Percentiles rank a stretch among this genome's conserved stretches.
These are phyloP conservation scores for Gentiana macrophylla DNA, from an alignment of 257 asterid genomes.

Conservation along the genomic window DNA sequence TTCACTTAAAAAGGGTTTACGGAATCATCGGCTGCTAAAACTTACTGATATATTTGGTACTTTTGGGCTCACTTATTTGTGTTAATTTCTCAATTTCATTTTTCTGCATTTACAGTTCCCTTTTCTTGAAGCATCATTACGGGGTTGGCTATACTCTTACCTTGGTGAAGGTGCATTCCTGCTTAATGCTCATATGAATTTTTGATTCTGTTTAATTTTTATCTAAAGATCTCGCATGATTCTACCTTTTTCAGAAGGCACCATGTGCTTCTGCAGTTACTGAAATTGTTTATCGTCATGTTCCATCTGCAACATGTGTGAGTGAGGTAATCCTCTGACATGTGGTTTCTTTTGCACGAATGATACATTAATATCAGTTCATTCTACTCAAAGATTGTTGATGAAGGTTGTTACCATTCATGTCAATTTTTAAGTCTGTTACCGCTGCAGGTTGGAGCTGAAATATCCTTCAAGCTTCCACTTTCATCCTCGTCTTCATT, in stretches of 20 bases:
- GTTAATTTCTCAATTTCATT: conserved; percentile 11
- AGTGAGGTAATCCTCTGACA: conserved; percentile 64
- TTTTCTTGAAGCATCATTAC: conserved; percentile 90
- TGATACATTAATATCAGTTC: conserved; percentile 1
- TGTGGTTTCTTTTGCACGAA: conserved; percentile 9
- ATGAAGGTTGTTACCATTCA: conserved; percentile 7
- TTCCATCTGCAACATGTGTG: conserved; percentile 85
- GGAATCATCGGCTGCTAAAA: neutral
- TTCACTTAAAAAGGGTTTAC: neutral
- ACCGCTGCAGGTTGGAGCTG: conserved; percentile 71
- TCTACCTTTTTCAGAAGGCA: conserved; percentile 37
- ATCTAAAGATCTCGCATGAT: conserved; percentile 4
- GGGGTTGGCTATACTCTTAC: conserved; percentile 99
- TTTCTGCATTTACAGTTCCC: conserved; percentile 52
- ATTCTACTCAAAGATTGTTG: conserved; percentile 6
- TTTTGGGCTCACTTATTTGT: neutral
- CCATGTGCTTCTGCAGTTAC: conserved; percentile 73
- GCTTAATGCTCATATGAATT: conserved; percentile 13
- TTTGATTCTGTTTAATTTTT: neutral
- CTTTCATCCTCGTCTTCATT: conserved; percentile 86
- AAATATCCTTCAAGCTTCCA: conserved; percentile 92
- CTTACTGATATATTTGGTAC: neutral
- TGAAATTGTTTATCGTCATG: conserved; percentile 72
- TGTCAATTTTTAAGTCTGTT: conserved; percentile 12
- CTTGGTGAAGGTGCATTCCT: conserved; percentile 66